Base-by-base conservation (phyloP, 768 basidiomycete species). In the Fomitopsis pulvina region DNA sequence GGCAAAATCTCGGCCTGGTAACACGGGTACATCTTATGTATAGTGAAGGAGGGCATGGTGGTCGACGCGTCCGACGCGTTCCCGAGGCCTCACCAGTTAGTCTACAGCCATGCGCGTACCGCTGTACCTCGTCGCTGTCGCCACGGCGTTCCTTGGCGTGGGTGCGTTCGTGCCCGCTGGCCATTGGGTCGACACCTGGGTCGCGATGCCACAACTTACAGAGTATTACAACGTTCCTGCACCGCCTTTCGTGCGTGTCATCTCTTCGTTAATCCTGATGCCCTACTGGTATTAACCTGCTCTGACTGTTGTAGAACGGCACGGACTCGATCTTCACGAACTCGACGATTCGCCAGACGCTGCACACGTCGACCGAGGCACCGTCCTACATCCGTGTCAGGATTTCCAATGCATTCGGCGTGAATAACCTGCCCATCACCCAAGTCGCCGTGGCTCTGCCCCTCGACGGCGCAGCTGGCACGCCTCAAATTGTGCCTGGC, bases 401-500 rank as follows among this genome's bases (percentile, higher is more conserved):
- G 26, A 63, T 79, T 47, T 76, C 74, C 45, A 79, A 79, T 57
- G 69, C 65, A 12, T 79, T 79, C 50, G 75, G 75, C 3, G 57
- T 60, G 1, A 69, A 65, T 27, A 62, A 69, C 47, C 63, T 77
- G 12, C 66, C 67, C 32, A 74, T 77, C 47, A 73, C 71, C n/a
- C 67, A 68, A 2, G 73, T 67, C 4, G 71, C 70, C 29, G 59
- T 77, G 41, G 73, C 73, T 0, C 58, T 71, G 2, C 74, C 76
- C 4, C 45, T 57, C 0, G 63, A 64, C 30, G 71, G 67, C 6
- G 55, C 60, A 6, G 66, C 72, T 6, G 75, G 74, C 1, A 63
- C 62, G 0, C 64, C 66, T 22, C 61, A 63, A 9, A 71, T 77
- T 51, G 61, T 66, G 34, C 51, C 66, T 1, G 47, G 46, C 10